These are phyloP conservation scores for Penicilliopsis zonata DNA, from an alignment of 495 filamentous ascomycete species.

Conservation along the genomic window DNA sequence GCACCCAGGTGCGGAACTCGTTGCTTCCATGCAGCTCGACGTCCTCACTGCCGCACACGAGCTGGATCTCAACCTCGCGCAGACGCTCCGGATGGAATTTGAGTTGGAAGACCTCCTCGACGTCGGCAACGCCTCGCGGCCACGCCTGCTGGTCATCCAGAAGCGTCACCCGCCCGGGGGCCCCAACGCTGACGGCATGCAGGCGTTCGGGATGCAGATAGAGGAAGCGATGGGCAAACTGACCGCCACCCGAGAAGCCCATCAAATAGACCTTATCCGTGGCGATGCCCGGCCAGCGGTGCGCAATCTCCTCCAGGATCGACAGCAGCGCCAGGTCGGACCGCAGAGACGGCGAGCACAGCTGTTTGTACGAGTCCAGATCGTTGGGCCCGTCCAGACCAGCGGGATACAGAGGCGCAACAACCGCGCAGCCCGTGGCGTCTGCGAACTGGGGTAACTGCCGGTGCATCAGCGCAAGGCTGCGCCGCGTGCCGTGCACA, in stretches of 20 bases:
- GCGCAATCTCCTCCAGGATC: too few species aligned
- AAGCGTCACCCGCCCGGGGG: slow-evolving; percentile 11
- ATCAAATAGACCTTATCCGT: slow-evolving; percentile 15
- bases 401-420: too few species aligned
- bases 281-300: slow-evolving; percentile 11
- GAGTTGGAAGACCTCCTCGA: slow-evolving; percentile 8
- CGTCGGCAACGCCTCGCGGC: slow-evolving; percentile 12
- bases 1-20: slow-evolving; percentile 29
- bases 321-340: too few species aligned
- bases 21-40: slow-evolving; percentile 6
- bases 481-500: too few species aligned
- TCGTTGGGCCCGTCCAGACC: too few species aligned
- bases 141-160: slow-evolving; percentile 9
- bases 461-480: too few species aligned
- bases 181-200: slow-evolving; percentile 11
- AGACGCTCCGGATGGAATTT: slow-evolving; percentile 7
- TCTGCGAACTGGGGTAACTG: too few species aligned
- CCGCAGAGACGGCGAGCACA: too few species aligned
- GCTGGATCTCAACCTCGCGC: slow-evolving; percentile 10
- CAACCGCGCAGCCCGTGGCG: too few species aligned
- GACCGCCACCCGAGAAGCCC: slow-evolving; percentile 17
- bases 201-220: slow-evolving; percentile 17
- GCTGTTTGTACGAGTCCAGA: too few species aligned
- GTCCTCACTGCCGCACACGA: slow-evolving; percentile 11
- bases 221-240: slow-evolving; percentile 16